Evolutionary conservation across 2,329 filamentous ascomycete genomes (phyloP).

Genomic region (Gremmenia infestans): DNA sequence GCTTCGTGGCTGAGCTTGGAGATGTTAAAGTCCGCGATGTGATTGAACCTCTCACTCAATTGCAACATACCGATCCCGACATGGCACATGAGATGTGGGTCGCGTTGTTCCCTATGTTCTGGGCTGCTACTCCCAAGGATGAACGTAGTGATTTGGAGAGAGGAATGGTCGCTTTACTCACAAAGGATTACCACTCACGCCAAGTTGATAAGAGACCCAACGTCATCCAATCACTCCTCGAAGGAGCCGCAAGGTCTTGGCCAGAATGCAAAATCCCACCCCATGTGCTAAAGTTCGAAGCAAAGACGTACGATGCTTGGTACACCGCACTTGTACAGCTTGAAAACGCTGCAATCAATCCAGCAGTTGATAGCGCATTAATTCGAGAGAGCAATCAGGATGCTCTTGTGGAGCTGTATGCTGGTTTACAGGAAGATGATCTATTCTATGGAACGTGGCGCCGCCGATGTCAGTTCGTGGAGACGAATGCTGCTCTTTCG

Average conservation of each 20-base stretch:
- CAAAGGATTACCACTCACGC: slow-evolving; percentile 90
- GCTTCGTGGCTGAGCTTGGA: slow-evolving; percentile 78
- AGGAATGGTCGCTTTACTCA: slow-evolving; percentile 82
- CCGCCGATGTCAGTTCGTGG: slow-evolving; percentile 89
- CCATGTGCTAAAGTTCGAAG: slow-evolving; percentile 92
- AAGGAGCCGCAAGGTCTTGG: slow-evolving; percentile 77
- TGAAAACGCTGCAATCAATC: slow-evolving; percentile 81
- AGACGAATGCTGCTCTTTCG: slow-evolving; percentile 93
- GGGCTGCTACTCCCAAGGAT: slow-evolving; percentile 82
- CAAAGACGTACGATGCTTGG: slow-evolving; percentile 93
- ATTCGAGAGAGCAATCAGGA: slow-evolving; percentile 94
- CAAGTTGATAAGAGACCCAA: slow-evolving; percentile 95
- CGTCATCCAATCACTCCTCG: slow-evolving; percentile 86
- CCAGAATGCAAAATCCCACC: slow-evolving; percentile 90
- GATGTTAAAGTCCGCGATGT: slow-evolving; percentile 86
- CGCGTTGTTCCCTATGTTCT: slow-evolving; percentile 84
- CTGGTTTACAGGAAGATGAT: slow-evolving; percentile 87
- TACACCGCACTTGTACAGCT: slow-evolving; percentile 90
- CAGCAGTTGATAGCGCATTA: slow-evolving; percentile 70
- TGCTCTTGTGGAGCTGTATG: slow-evolving; percentile 89
- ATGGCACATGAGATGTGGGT: slow-evolving; percentile 90
- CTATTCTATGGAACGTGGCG: slow-evolving; percentile 98
- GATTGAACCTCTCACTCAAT: slow-evolving; percentile 81
- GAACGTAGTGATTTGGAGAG: slow-evolving; percentile 88
- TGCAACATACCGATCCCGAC: slow-evolving; percentile 82